Evolutionary conservation across 345 rosid species (phyloP).

Genomic region (Nasturtium officinale): DNA sequence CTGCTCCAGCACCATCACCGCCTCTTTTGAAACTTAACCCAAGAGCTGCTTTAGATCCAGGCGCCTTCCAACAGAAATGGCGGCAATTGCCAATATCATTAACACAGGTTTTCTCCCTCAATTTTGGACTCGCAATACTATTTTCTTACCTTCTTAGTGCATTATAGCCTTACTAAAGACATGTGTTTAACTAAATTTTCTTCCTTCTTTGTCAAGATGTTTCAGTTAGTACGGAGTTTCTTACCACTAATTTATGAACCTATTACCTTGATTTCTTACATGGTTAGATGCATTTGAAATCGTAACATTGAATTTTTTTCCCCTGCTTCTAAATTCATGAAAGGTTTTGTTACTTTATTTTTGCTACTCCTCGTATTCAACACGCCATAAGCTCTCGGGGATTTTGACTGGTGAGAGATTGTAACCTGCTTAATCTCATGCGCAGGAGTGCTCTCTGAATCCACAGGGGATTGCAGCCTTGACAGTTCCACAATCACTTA

Average conservation of each 20-base stretch:
- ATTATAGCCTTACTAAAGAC: background rate
- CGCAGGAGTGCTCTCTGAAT: conserved; percentile 68
- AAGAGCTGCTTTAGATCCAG: conserved; percentile 76
- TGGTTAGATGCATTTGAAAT: conserved; percentile 1
- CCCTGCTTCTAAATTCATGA: background rate
- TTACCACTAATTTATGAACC: background rate
- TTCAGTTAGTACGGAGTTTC: background rate
- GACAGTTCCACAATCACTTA: conserved; percentile 72
- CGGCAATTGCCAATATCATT: conserved; percentile 74
- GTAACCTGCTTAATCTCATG: conserved; percentile 20
- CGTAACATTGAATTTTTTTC: background rate
- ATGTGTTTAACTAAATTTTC: background rate
- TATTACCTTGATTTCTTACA: background rate
- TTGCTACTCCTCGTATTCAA: background rate
- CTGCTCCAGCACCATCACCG: conserved; percentile 54
- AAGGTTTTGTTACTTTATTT: background rate
- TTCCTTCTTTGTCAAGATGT: background rate
- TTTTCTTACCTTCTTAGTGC: background rate
- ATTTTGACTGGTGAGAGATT: background rate
- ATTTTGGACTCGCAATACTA: background rate
- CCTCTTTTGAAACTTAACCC: conserved; percentile 80
- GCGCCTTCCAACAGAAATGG: conserved; percentile 91
- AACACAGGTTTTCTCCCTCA: conserved; percentile 55
- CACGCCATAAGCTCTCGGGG: background rate
- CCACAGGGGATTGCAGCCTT: conserved; percentile 73